Evolutionary conservation across 495 filamentous ascomycete genomes (phyloP).

Genomic region (Talaromyces thailandensis): DNA sequence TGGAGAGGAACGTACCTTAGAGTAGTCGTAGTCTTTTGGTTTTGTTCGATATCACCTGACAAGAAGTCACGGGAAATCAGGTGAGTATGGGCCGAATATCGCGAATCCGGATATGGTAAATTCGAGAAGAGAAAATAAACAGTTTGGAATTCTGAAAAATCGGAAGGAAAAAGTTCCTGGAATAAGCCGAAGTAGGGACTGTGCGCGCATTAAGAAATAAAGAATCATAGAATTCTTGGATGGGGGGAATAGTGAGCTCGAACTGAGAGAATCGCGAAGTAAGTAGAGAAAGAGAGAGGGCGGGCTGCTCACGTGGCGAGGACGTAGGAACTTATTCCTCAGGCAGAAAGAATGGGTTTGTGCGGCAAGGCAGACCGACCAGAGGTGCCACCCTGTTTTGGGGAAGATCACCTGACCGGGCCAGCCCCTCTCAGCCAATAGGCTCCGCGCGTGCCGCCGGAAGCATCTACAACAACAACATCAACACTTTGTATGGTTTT

Average conservation of each 20-base stretch:
- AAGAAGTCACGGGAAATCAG: slow-evolving; percentile 44
- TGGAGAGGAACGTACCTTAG: slow-evolving; percentile 26
- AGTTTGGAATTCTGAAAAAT: slow-evolving; percentile 14
- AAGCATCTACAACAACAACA: neutral
- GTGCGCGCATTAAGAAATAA: neutral
- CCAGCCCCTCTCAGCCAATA: neutral
- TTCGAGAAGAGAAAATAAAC: slow-evolving; percentile 12
- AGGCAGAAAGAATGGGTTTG: slow-evolving; percentile 1
- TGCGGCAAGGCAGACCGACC: slow-evolving; percentile 16
- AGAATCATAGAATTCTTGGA: neutral
- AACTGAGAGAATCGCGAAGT: neutral
- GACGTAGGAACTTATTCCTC: slow-evolving; percentile 13
- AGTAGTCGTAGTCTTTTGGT: slow-evolving; percentile 18
- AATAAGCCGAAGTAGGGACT: slow-evolving; percentile 7
- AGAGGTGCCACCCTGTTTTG: slow-evolving; percentile 14
- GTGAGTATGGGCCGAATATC: slow-evolving; percentile 12
- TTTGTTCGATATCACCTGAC: slow-evolving; percentile 42
- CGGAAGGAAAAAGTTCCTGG: slow-evolving; percentile 11
- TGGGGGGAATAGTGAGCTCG: neutral
- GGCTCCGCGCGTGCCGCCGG: slow-evolving; percentile 6
- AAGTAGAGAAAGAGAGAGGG: slow-evolving; percentile 18
- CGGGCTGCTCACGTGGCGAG: slow-evolving; percentile 37
- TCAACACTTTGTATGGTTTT: neutral
- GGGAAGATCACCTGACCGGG: slow-evolving; percentile 26
- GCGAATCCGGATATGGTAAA: slow-evolving; percentile 18